These are phyloP conservation scores for Aspergillus transmontanensis DNA, from an alignment of 2,329 filamentous ascomycete genomes.

Conservation along the genomic window DNA sequence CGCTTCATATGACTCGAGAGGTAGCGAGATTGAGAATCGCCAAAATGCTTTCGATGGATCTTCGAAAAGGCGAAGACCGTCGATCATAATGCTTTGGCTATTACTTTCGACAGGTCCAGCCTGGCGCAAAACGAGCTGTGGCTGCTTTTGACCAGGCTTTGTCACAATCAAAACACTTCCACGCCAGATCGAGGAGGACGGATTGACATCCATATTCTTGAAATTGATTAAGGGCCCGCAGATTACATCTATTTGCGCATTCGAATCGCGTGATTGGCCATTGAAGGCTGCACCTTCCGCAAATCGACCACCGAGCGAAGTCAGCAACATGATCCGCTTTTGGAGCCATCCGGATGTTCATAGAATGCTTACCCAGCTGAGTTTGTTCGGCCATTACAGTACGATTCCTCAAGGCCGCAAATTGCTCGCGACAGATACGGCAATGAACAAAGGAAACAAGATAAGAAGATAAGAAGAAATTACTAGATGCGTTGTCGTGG, in stretches of 20 bases:
- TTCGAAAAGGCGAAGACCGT: conserved; percentile 61
- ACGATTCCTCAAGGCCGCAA: background rate
- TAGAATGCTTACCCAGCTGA: conserved; percentile 1
- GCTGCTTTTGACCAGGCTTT: conserved; percentile 66
- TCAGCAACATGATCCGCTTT: conserved; percentile 1
- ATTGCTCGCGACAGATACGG: background rate
- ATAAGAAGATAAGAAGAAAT: background rate
- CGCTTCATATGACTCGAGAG: conserved; percentile 70
- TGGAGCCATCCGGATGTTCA: background rate
- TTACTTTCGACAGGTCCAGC: conserved; percentile 33
- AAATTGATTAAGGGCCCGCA: conserved; percentile 54
- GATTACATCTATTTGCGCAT: conserved; percentile 42
- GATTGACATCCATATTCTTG: conserved; percentile 47
- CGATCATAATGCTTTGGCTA: conserved; percentile 34
- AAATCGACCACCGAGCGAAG: background rate
- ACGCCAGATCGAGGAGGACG: conserved; percentile 61
- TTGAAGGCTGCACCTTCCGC: conserved; percentile 23
- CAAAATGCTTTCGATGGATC: conserved; percentile 62
- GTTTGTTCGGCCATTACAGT: conserved; percentile 7
- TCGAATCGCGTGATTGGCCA: conserved; percentile 22
- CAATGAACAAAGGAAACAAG: background rate
- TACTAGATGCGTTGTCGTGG: background rate
- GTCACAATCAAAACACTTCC: conserved; percentile 86
- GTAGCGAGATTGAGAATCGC: conserved; percentile 62
- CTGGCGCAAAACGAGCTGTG: conserved; percentile 56